These are phyloP conservation scores for Cymbopogon flexuosus DNA, from an alignment of 202 grass and related monocot genomes.

Conservation along the genomic window DNA sequence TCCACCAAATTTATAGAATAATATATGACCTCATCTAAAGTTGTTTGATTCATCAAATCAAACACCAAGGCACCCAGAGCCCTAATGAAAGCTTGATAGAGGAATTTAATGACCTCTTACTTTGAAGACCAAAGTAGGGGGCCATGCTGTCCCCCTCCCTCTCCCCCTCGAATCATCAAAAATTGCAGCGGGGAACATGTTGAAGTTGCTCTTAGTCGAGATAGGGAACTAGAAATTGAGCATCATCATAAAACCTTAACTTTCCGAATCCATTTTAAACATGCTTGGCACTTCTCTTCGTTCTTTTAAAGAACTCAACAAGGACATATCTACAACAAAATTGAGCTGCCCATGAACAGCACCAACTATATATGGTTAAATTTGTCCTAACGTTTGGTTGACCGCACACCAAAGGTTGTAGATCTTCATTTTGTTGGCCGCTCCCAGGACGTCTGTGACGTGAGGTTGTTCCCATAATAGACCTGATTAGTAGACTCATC, in stretches of 20 bases:
- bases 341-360: neutral
- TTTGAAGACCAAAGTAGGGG: too few species aligned
- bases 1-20: too few species aligned
- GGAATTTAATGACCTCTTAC: too few species aligned
- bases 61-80: too few species aligned
- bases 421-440: constrained; percentile 44
- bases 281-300: neutral
- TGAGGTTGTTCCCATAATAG: constrained; percentile 78
- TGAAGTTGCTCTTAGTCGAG: neutral
- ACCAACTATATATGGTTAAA: neutral
- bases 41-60: neutral
- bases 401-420: neutral
- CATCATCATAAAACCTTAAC: neutral
- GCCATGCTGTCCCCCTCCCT: too few species aligned
- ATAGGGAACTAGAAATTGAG: neutral
- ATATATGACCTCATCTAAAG: neutral
- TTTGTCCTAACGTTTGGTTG: constrained; percentile 27
- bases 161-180: neutral
- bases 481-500: constrained; percentile 78
- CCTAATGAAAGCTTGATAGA: too few species aligned
- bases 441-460: constrained; percentile 76
- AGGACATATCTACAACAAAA: constrained; percentile 35
- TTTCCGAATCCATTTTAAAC: neutral
- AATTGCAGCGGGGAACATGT: neutral
- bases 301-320: neutral